phyloP scores from a whole-genome alignment of 2,329 filamentous ascomycete species.

The Penicillium thymicola region DNA sequence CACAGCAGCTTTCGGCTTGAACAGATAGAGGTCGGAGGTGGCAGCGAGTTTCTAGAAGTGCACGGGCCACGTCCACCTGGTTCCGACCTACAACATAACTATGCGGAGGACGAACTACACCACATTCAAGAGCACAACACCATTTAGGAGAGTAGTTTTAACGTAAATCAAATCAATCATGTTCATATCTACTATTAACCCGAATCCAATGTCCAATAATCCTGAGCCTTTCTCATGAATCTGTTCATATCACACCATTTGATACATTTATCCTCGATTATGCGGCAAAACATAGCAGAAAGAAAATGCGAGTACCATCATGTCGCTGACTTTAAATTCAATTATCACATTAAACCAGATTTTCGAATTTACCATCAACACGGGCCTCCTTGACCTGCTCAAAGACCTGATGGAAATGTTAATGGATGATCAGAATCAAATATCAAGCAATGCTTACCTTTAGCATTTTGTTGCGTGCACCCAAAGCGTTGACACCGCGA shows the following conservation, averaged over 20 bases:
- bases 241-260: conserved; percentile 29
- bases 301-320: conserved; percentile 22
- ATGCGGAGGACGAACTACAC: neutral
- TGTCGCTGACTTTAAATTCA: conserved; percentile 17
- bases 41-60: conserved; percentile 16
- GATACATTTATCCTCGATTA: conserved; percentile 28
- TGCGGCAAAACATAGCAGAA: conserved; percentile 26
- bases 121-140: neutral
- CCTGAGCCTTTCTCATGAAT: conserved; percentile 25
- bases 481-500: conserved; percentile 89
- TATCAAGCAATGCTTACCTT: conserved; percentile 60
- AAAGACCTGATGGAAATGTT: conserved; percentile 62
- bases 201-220: conserved; percentile 27
- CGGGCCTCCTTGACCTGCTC: conserved; percentile 88
- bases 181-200: conserved; percentile 28
- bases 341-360: conserved; percentile 25
- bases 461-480: conserved; percentile 93
- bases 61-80: conserved; percentile 16
- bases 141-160: neutral
- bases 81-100: too few species aligned
- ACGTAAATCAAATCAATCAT: conserved; percentile 17
- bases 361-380: conserved; percentile 65
- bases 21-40: conserved; percentile 11
- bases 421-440: conserved; percentile 19
- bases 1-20: neutral